Conservation (phyloP, 208 protist genomes). For the Vickermania ingenoplastis region DNA sequence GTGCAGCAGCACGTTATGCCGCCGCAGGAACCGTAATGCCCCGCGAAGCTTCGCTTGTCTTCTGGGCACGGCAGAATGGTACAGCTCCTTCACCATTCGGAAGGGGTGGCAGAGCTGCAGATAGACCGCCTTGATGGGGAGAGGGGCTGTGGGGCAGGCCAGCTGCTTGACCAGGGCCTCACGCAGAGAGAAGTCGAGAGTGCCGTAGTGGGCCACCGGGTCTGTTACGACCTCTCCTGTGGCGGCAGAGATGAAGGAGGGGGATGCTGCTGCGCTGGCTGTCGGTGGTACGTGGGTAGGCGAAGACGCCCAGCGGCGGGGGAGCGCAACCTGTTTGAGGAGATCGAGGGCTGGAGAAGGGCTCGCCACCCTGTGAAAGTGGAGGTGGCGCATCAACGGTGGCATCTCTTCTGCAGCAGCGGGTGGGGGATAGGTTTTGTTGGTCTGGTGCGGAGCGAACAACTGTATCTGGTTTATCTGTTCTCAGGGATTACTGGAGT, state of each 20-base stretch:
- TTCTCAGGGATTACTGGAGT: no score
- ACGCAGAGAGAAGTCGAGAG: slow-evolving; percentile 21
- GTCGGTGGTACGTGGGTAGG: not conserved
- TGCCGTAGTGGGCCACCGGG: slow-evolving; percentile 14
- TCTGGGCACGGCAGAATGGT: slow-evolving; percentile 32
- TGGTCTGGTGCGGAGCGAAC: no score
- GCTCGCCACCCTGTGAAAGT: no score
- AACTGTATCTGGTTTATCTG: no score
- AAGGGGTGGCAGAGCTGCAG: slow-evolving; percentile 41
- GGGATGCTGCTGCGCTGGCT: not conserved
- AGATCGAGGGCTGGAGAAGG: no score
- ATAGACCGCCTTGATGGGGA: slow-evolving; percentile 48
- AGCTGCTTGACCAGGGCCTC: slow-evolving; percentile 33
- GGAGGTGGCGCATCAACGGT: no score
- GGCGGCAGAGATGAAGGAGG: slow-evolving; percentile 8
- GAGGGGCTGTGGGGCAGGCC: slow-evolving; percentile 33
- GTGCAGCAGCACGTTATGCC: slow-evolving; percentile 85
- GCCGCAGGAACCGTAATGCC: slow-evolving; percentile 60
- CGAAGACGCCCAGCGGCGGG: not conserved
- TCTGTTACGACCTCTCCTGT: slow-evolving; percentile 14
- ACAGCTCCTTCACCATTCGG: slow-evolving; percentile 65
- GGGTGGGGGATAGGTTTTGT: no score
- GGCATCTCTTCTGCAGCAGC: no score
- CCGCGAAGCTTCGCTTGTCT: slow-evolving; percentile 32
- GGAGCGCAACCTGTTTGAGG: no score